Conservation (phyloP, 345 rosid genomes). For the Geranium rotundifolium region DNA sequence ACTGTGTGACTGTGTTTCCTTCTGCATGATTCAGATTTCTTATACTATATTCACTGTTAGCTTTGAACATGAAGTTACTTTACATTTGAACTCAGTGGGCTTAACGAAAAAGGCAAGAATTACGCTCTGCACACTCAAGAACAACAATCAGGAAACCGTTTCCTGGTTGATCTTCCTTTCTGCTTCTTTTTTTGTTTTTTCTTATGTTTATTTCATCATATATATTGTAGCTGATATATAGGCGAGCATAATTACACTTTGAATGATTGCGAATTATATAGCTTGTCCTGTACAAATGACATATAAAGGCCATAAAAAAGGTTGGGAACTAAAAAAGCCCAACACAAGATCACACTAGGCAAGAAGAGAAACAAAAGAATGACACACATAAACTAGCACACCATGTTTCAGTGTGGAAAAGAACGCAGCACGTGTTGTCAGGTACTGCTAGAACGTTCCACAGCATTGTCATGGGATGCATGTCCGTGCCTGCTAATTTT, state of each 20-base stretch:
- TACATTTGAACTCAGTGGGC: slow-evolving; percentile 32
- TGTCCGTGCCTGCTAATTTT: slow-evolving; percentile 49
- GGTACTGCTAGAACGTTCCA: slow-evolving; percentile 65
- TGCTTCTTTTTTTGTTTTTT: slow-evolving; percentile 5
- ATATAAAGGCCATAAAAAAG: slow-evolving; percentile 28
- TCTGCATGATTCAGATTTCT: no score
- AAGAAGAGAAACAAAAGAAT: slow-evolving; percentile 25
- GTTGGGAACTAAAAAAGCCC: background rate
- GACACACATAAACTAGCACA: slow-evolving; percentile 36
- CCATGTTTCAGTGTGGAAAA: slow-evolving; percentile 13
- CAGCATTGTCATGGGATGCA: slow-evolving; percentile 59
- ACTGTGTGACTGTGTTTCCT: no score
- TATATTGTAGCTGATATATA: slow-evolving; percentile 17
- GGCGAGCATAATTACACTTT: slow-evolving; percentile 59
- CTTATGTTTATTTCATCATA: slow-evolving; percentile 5
- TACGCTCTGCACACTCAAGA: slow-evolving; percentile 34
- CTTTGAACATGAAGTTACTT: slow-evolving; percentile 13
- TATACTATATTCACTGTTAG: background rate
- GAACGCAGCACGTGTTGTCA: slow-evolving; percentile 29
- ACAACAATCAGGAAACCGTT: slow-evolving; percentile 24
- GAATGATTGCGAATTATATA: slow-evolving; percentile 17
- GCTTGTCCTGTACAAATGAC: slow-evolving; percentile 52
- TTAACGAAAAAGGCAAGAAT: slow-evolving; percentile 10
- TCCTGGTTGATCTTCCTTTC: slow-evolving; percentile 45
- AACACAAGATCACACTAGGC: slow-evolving; percentile 15